Evolutionary conservation across 805 yeast genomes (phyloP).

Genomic region (Starmerella potacharoeniae): DNA sequence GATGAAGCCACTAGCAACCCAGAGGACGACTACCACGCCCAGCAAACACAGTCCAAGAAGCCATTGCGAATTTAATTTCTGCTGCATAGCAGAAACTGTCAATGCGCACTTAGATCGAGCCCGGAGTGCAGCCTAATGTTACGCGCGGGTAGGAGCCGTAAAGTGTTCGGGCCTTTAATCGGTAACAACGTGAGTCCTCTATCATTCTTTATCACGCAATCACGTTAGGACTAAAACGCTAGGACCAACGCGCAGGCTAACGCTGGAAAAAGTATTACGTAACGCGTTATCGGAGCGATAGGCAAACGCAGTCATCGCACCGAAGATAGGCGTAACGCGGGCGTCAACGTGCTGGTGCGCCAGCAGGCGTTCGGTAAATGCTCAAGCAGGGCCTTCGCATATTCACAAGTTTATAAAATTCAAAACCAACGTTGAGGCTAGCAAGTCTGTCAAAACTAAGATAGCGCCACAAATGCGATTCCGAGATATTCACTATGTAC

Average conservation of each 20-base stretch:
- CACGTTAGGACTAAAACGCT: neutral
- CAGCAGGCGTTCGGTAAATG: too few relatives aligned
- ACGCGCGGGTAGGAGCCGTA: neutral
- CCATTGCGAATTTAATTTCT: constrained; percentile 39
- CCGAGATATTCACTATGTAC: neutral
- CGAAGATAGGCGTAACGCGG: too few relatives aligned
- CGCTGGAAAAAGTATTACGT: too few relatives aligned
- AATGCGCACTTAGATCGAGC: neutral
- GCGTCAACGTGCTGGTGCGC: too few relatives aligned
- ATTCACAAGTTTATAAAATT: too few relatives aligned
- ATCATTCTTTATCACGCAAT: neutral
- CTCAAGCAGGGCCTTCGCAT: too few relatives aligned
- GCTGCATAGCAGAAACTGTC: neutral
- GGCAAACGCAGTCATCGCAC: too few relatives aligned
- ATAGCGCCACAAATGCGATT: too few relatives aligned
- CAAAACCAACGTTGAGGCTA: too few relatives aligned
- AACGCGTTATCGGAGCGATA: too few relatives aligned
- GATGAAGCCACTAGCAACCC: constrained; percentile 86
- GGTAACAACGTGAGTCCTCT: neutral
- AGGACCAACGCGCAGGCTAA: too few relatives aligned
- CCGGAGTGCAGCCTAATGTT: neutral
- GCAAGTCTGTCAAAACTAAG: too few relatives aligned
- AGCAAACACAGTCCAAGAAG: constrained; percentile 63
- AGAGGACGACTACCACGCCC: constrained; percentile 63
- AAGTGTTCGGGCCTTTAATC: neutral